These are phyloP conservation scores for Clavulina sp. DNA, from an alignment of 768 basidiomycete genomes.

Conservation along the genomic window DNA sequence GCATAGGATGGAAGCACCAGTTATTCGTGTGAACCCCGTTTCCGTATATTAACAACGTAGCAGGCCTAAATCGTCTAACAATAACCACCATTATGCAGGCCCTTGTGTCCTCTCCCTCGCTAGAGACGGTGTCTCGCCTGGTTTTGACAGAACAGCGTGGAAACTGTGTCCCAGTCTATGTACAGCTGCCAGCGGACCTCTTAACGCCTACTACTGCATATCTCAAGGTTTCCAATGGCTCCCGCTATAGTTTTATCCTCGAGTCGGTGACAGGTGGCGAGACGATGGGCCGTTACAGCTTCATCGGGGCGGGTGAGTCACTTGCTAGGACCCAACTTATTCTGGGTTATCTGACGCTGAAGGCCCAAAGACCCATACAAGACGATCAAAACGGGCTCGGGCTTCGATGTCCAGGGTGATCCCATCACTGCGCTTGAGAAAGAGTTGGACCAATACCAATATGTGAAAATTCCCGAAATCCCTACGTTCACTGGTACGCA, in stretches of 20 bases:
- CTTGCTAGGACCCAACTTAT: neutral
- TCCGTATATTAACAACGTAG: no score
- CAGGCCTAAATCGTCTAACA: neutral
- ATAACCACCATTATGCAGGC: conserved; percentile 6
- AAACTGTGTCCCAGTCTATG: conserved; percentile 85
- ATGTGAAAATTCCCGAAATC: conserved; percentile 79
- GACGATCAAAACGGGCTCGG: conserved; percentile 73
- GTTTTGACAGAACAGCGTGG: conserved; percentile 68
- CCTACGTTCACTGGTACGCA: conserved; percentile 63
- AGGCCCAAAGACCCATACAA: conserved; percentile 82
- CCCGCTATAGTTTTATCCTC: conserved; percentile 85
- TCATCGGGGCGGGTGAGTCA: conserved; percentile 77
- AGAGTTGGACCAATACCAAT: conserved; percentile 72
- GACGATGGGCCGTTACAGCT: conserved; percentile 83
- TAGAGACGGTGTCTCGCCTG: conserved; percentile 54
- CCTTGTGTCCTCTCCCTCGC: conserved; percentile 48
- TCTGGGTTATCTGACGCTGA: neutral
- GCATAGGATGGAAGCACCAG: no score
- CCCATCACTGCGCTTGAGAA: conserved; percentile 71
- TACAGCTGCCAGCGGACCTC: conserved; percentile 87
- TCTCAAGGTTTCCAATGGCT: conserved; percentile 78
- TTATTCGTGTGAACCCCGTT: neutral
- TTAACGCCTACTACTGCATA: conserved; percentile 96
- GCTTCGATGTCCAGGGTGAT: conserved; percentile 69
- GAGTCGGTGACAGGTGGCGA: conserved; percentile 87